Evolutionary conservation across 2,329 filamentous ascomycete genomes (phyloP), one percentile per base, ranked within the genome.

Genomic region (Aspergillus niger): DNA sequence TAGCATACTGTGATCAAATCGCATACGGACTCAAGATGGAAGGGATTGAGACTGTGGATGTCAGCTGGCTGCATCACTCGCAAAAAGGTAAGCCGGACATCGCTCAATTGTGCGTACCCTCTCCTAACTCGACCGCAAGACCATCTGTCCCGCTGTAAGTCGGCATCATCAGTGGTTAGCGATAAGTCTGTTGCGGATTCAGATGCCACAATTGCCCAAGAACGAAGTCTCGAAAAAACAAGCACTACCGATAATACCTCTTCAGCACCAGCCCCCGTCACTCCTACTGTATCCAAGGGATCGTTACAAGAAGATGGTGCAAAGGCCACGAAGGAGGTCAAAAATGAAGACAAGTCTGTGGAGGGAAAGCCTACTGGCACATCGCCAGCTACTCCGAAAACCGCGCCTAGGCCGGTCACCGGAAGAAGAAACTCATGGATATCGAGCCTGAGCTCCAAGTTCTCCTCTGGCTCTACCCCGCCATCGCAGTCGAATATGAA

Each of bases 361-460:
- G 69, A 72, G 13, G 58, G 58, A 24, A 75, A 71, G 56, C 41
- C 55, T 36, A 62, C 65, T 13, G 67, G 61, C 3, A 47, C 66
- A n/a, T 64, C 69, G 8, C 65, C 67, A 15, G 57, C 59, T 11
- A 15, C 67, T 15, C 69, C 68, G 47, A 73, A 69, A 60, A 72
- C 66, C 22, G 61, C 67, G 4, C 69, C 69, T 7, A 73, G 71
- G 68, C 64, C 72, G 6, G 67, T 76, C 11, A 65, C 67, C 6
- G 82, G 86, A 56, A 85, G 92, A 65, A 80, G 86, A 58, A 89
- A 88, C 63, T 97, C 93, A 13, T 99, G 95, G 95, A 93, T 98
- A 71, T 91, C 91, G 59, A 97, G 88, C 72, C 87, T 98, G 67
- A 96, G 92, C 65, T 94, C 91, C 66, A 97, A 96, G 74, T 97